phyloP scores from a whole-genome alignment of 2,329 filamentous ascomycete genomes.

The Epichloe coenophiala region DNA sequence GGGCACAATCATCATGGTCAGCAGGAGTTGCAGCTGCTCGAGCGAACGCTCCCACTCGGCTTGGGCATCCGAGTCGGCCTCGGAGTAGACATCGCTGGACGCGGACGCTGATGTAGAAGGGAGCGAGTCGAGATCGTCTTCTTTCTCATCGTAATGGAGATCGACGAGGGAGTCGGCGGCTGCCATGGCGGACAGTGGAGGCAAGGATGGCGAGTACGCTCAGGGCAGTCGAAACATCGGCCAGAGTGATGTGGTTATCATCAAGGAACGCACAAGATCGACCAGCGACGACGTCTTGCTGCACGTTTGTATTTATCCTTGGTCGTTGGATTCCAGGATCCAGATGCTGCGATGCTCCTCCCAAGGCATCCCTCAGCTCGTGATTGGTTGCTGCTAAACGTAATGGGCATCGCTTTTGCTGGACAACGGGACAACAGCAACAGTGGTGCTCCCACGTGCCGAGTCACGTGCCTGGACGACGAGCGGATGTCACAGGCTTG shows the following conservation, averaged over 20 bases:
- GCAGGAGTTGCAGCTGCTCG: slow-evolving; percentile 80
- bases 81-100: slow-evolving; percentile 41
- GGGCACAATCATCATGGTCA: slow-evolving; percentile 90
- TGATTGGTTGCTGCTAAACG: neutral
- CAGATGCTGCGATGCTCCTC: neutral
- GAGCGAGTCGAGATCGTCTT: slow-evolving; percentile 48
- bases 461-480: neutral
- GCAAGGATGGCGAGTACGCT: neutral
- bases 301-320: neutral
- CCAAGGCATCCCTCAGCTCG: neutral
- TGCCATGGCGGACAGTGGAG: slow-evolving; percentile 12
- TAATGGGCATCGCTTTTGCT: neutral
- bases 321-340: neutral
- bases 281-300: neutral
- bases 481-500: neutral
- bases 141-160: slow-evolving; percentile 36
- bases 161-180: slow-evolving; percentile 34
- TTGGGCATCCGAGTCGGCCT: slow-evolving; percentile 71
- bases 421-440: neutral
- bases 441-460: neutral
- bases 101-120: slow-evolving; percentile 33
- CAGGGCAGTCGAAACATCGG: neutral
- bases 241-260: neutral
- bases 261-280: neutral
- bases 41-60: slow-evolving; percentile 89